Percentiles rank a stretch among this genome's conserved stretches.
Evolutionary conservation across 2,329 filamentous ascomycete genomes (phyloP).

Genomic region (Fusarium algeriense): DNA sequence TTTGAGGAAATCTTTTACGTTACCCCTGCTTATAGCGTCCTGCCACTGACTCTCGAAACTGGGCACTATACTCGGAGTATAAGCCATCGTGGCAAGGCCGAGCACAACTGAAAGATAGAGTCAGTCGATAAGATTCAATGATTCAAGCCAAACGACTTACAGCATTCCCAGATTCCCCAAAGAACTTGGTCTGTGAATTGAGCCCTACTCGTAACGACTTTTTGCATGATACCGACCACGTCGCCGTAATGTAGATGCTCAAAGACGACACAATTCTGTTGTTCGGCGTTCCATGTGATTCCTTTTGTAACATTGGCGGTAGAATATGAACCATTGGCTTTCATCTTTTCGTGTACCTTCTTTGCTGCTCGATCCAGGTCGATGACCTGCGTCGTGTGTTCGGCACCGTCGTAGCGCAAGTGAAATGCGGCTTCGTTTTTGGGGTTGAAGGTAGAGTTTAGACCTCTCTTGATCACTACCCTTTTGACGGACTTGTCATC

Average conservation of each 20-base stretch:
- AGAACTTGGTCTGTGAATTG: conserved; percentile 39
- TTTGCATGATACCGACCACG: conserved; percentile 34
- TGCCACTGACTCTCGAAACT: conserved; percentile 35
- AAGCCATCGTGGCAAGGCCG: conserved; percentile 47
- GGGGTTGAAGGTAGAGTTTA: conserved; percentile 8
- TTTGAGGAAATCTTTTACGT: conserved; percentile 9
- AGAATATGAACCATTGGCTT: background rate
- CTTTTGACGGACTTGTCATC: conserved; percentile 35
- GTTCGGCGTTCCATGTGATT: background rate
- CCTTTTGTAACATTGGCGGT: background rate
- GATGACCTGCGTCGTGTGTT: conserved; percentile 47
- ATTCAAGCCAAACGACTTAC: conserved; percentile 34
- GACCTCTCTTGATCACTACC: conserved; percentile 47
- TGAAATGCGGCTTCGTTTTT: conserved; percentile 42
- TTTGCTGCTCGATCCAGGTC: conserved; percentile 36
- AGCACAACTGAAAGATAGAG: conserved; percentile 41
- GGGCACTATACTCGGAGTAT: conserved; percentile 30
- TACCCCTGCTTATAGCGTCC: background rate
- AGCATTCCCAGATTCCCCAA: conserved; percentile 50
- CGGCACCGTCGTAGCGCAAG: conserved; percentile 44
- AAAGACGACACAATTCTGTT: conserved; percentile 38
- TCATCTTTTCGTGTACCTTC: conserved; percentile 16
- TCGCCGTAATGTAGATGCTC: conserved; percentile 47
- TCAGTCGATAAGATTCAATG: background rate
- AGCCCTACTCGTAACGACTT: background rate